These are phyloP conservation scores for Larix kaempferi DNA, from an alignment of 75 land plant species.

Conservation along the genomic window DNA sequence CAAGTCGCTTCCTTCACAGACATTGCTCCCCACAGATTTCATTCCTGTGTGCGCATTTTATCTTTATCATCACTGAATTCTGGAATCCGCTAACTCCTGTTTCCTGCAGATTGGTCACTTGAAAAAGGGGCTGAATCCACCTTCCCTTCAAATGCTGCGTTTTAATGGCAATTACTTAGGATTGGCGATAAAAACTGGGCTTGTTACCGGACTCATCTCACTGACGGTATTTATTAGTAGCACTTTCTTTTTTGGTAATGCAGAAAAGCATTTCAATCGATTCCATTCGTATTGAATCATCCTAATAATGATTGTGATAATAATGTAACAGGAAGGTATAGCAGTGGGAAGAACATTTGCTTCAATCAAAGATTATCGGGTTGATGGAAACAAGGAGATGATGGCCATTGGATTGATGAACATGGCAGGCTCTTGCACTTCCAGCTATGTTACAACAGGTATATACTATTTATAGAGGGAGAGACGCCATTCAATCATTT, in stretches of 20 bases:
- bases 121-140: constrained; percentile 40
- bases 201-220: constrained; percentile 22
- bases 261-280: too few species aligned
- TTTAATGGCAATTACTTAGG: constrained; percentile 7
- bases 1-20: neutral
- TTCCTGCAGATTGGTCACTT: constrained; percentile 16
- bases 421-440: constrained; percentile 36
- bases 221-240: constrained; percentile 13
- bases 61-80: neutral
- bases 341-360: constrained; percentile 50
- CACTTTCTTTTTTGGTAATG: too few species aligned
- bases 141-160: constrained; percentile 6
- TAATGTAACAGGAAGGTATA: constrained; percentile 26
- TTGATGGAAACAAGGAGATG: constrained; percentile 53
- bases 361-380: constrained; percentile 32
- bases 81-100: too few species aligned
- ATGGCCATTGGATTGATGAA: constrained; percentile 42
- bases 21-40: neutral
- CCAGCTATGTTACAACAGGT: constrained; percentile 44
- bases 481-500: too few species aligned
- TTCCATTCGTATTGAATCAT: too few species aligned
- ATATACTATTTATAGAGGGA: neutral
- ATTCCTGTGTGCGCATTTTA: neutral
- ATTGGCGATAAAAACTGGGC: neutral
- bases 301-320: too few species aligned